These are phyloP conservation scores for Elaeis oleifera DNA, from an alignment of 202 grass and related monocot species.

Conservation along the genomic window DNA sequence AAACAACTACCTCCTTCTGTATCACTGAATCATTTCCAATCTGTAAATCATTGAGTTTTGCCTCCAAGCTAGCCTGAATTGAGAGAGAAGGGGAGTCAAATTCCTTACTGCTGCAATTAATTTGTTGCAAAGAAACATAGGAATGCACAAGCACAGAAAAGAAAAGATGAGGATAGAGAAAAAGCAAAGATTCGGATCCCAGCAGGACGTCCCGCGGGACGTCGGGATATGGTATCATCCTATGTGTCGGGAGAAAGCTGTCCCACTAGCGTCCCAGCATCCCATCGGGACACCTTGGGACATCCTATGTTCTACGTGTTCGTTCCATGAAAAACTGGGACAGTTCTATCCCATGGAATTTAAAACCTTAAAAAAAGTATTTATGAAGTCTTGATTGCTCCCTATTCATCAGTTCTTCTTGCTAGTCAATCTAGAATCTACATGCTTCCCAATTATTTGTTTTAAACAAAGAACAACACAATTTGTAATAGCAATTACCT, in stretches of 20 bases:
- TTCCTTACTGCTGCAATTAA: slow-evolving; percentile 3
- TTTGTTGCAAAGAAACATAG: background rate
- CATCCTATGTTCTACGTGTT: no score
- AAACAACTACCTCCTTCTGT: slow-evolving; percentile 55
- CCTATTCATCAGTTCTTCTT: slow-evolving; percentile 2
- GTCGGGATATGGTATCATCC: no score
- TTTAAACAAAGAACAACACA: background rate
- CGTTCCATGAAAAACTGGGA: no score
- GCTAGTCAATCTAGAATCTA: background rate
- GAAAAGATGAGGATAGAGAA: background rate
- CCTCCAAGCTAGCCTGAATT: slow-evolving; percentile 50
- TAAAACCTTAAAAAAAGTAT: no score
- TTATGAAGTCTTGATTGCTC: no score
- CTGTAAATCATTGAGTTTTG: slow-evolving; percentile 54
- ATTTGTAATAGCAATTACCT: slow-evolving; percentile 36
- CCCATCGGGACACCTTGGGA: no score
- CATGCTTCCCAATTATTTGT: slow-evolving; percentile 1
- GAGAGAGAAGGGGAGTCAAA: slow-evolving; percentile 3
- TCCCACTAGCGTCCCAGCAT: no score
- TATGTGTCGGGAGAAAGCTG: no score
- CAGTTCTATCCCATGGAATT: no score
- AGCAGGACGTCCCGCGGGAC: no score
- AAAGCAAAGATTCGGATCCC: no score
- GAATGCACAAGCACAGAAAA: background rate
- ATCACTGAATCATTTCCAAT: slow-evolving; percentile 42